Conservation (phyloP, 1,284 basidiomycete species). For the Microbotryum intermedium region DNA sequence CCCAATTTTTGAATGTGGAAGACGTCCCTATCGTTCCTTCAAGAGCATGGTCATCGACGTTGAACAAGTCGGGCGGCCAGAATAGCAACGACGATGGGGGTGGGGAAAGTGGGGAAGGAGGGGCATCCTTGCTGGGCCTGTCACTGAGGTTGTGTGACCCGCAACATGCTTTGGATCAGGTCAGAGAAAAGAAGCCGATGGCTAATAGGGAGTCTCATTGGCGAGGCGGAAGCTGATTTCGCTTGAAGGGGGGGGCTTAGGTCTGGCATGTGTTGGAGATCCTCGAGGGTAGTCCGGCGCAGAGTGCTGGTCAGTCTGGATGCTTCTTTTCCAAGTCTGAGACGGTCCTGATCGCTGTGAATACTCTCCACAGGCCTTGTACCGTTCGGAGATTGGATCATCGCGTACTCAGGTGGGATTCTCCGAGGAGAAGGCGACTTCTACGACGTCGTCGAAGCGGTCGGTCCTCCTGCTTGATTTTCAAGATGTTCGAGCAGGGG, state of each 20-base stretch:
- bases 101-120: slow-evolving; percentile 25
- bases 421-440: slow-evolving; percentile 90
- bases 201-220: not conserved
- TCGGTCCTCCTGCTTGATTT: slow-evolving; percentile 45
- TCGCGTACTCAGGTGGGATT: slow-evolving; percentile 91
- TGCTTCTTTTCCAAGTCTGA: not conserved
- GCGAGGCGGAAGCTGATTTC: not conserved
- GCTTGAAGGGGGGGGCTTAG: not conserved
- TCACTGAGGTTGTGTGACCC: slow-evolving; percentile 87
- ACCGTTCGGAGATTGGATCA: slow-evolving; percentile 79
- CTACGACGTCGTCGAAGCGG: slow-evolving; percentile 89
- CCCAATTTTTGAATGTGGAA: slow-evolving; percentile 35
- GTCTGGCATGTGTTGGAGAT: slow-evolving; percentile 99
- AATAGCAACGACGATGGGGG: slow-evolving; percentile 13
- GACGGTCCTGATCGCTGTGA: not conserved
- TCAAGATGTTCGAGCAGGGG: not conserved
- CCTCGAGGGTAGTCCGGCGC: slow-evolving; percentile 88
- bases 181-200: slow-evolving; percentile 11
- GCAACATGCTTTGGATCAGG: slow-evolving; percentile 71
- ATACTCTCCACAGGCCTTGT: slow-evolving; percentile 52
- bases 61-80: slow-evolving; percentile 29
- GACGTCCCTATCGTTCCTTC: slow-evolving; percentile 80
- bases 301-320: slow-evolving; percentile 51
- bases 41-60: slow-evolving; percentile 55
- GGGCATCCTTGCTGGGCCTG: slow-evolving; percentile 73